phyloP scores from a whole-genome alignment of 2,329 filamentous ascomycete species.

The Botrytis fragariae region DNA sequence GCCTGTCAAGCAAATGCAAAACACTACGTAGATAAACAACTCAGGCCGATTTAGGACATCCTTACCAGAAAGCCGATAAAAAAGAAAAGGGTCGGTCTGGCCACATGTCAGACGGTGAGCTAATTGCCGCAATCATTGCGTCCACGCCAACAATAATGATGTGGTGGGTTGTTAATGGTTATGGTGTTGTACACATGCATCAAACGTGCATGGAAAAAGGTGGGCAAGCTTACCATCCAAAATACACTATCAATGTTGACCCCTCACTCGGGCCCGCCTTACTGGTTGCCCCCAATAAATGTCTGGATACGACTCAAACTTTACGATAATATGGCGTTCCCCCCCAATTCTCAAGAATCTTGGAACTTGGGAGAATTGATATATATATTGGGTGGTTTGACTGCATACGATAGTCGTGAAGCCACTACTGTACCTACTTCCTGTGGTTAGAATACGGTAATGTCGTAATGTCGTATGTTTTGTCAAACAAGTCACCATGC shows the following conservation, averaged over 20 bases:
- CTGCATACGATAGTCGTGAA: constrained; percentile 3
- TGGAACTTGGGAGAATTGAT: constrained; percentile 17
- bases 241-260: constrained; percentile 7
- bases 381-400: background rate
- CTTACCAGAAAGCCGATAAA: constrained; percentile 9
- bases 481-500: constrained; percentile 21
- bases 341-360: constrained; percentile 11
- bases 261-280: constrained; percentile 14
- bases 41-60: constrained; percentile 9
- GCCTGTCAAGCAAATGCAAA: constrained; percentile 5
- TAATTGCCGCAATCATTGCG: constrained; percentile 9
- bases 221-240: constrained; percentile 19
- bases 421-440: background rate
- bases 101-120: constrained; percentile 16
- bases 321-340: constrained; percentile 6
- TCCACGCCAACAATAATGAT: constrained; percentile 23
- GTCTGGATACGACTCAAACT: constrained; percentile 9
- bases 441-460: background rate
- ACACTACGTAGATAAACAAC: constrained; percentile 11
- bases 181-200: constrained; percentile 22
- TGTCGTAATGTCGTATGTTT: constrained; percentile 17
- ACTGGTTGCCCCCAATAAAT: constrained; percentile 14
- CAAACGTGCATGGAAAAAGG: constrained; percentile 18
- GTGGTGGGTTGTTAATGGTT: constrained; percentile 23
- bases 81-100: constrained; percentile 16